Evolutionary conservation across 208 protist genomes (phyloP), one percentile per base, ranked within the genome.

Genomic region (Dictyostelium gargantuum): DNA sequence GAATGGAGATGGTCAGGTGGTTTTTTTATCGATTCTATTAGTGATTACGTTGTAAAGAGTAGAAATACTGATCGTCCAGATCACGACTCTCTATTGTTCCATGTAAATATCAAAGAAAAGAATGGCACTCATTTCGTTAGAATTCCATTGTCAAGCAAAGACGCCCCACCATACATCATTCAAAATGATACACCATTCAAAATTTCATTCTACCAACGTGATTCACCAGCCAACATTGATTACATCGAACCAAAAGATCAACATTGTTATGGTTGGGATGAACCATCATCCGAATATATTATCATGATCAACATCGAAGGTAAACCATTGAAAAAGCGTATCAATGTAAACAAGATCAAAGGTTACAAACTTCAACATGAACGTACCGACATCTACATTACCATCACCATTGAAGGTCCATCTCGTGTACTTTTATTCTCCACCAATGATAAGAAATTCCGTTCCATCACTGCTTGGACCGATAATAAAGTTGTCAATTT

Each of bases 271-370:
- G 85, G 44, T 48, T 92, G 85, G 85, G 85, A 92, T 42, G 85
- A 92, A 13, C 85, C 85, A 35, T 58, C 29, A 4, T 40, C 23
- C 0, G 74, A 50, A 4, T 89, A 75, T 9, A 23, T 52, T 38
- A 23, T 89, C 3, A 5, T n/a, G 5, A 23, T 40, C 0, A 17
- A 42, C 21, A 2, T 89, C 2, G 70, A 89, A 2, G 82, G 66
- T 42, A 63, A 89, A n/a, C 35, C 32, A 89, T 50, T 89, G 1
- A 79, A 76, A 40, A 61, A 68, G 6, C 46, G 54, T n/a, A 61
- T 89, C 15, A 89, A 89, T n/a, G 13, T 79, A 17, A 89, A 89
- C 6, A 89, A 89, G 70, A 89, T 89, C 38, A 89, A 74, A 35
- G 82, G 50, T 19, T 70, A 76, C 15, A 63, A 89, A 40, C 23